Evolutionary conservation across 2,329 filamentous ascomycete species (phyloP).

Genomic region (Colletotrichum liriopes): DNA sequence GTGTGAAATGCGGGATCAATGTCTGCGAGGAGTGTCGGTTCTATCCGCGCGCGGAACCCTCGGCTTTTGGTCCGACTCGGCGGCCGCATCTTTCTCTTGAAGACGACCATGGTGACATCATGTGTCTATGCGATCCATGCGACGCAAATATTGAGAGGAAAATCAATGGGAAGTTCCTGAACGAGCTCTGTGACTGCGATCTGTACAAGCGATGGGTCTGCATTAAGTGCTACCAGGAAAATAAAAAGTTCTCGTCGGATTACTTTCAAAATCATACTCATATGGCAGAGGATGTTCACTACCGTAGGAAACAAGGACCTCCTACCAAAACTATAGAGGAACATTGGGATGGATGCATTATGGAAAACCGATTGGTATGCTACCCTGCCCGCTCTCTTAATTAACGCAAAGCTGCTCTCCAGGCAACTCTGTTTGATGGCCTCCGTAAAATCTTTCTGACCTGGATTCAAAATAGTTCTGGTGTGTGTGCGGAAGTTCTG

Average conservation of each 20-base stretch:
- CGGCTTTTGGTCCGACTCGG: not conserved
- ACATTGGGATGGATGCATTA: too few species aligned
- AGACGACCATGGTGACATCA: conserved; percentile 5
- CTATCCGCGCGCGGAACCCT: conserved; percentile 23
- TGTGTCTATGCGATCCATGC: conserved; percentile 36
- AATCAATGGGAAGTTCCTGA: conserved; percentile 17
- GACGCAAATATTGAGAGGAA: conserved; percentile 21
- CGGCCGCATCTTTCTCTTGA: conserved; percentile 31
- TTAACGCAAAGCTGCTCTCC: not conserved
- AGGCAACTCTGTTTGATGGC: not conserved
- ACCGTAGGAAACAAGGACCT: too few species aligned
- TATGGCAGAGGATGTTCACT: not conserved
- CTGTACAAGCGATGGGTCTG: conserved; percentile 39
- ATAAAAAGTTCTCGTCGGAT: not conserved
- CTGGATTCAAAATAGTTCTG: not conserved
- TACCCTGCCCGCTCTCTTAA: too few species aligned
- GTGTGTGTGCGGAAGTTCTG: not conserved
- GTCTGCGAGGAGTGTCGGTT: conserved; percentile 43
- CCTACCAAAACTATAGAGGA: too few species aligned
- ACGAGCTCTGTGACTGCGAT: conserved; percentile 40
- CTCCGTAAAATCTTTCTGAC: not conserved
- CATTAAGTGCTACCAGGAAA: not conserved
- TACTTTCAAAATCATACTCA: not conserved
- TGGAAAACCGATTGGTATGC: too few species aligned
- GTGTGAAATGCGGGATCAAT: conserved; percentile 38